Evolutionary conservation across 2,329 filamentous ascomycete species (phyloP).

Genomic region (Phyllosticta capitalensis): DNA sequence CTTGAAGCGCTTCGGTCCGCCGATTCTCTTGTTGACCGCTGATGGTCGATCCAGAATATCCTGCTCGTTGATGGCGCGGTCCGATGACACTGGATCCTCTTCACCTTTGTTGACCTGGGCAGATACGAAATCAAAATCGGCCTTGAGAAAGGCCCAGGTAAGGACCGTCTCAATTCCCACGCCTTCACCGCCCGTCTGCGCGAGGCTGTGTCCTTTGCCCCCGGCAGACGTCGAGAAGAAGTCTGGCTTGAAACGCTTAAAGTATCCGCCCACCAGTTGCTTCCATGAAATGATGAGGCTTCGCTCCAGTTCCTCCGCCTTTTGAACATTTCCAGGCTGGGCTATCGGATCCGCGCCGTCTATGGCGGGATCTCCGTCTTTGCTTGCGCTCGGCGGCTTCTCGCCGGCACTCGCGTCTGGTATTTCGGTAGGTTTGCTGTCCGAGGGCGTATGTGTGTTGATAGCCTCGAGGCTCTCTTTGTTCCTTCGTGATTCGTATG

Average conservation of each 20-base stretch:
- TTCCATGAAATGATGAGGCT: slow-evolving; percentile 69
- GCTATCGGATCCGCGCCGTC: slow-evolving; percentile 20
- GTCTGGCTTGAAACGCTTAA: slow-evolving; percentile 76
- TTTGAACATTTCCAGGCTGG: slow-evolving; percentile 42
- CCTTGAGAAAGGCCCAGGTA: slow-evolving; percentile 85
- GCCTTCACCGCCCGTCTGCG: slow-evolving; percentile 26
- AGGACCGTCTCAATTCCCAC: slow-evolving; percentile 68
- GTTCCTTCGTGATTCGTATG: neutral
- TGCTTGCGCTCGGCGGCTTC: slow-evolving; percentile 15
- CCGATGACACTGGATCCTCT: slow-evolving; percentile 57
- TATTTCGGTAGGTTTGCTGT: slow-evolving; percentile 30
- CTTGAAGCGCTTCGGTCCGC: slow-evolving; percentile 70
- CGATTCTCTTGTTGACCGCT: slow-evolving; percentile 46
- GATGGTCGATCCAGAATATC: slow-evolving; percentile 66
- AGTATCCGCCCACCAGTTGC: slow-evolving; percentile 84
- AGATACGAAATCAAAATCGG: slow-evolving; percentile 87
- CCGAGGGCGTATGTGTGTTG: slow-evolving; percentile 38
- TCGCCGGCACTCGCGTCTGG: slow-evolving; percentile 20
- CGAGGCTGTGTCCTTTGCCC: slow-evolving; percentile 23
- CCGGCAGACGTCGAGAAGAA: slow-evolving; percentile 52
- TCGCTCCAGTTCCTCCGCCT: slow-evolving; percentile 59
- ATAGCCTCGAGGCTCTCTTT: slow-evolving; percentile 34
- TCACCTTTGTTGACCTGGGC: slow-evolving; percentile 77
- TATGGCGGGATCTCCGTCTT: slow-evolving; percentile 9
- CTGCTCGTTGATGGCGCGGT: slow-evolving; percentile 72